Evolutionary conservation across 2,329 filamentous ascomycete species (phyloP).

Genomic region (Sporothrix curviconia): DNA sequence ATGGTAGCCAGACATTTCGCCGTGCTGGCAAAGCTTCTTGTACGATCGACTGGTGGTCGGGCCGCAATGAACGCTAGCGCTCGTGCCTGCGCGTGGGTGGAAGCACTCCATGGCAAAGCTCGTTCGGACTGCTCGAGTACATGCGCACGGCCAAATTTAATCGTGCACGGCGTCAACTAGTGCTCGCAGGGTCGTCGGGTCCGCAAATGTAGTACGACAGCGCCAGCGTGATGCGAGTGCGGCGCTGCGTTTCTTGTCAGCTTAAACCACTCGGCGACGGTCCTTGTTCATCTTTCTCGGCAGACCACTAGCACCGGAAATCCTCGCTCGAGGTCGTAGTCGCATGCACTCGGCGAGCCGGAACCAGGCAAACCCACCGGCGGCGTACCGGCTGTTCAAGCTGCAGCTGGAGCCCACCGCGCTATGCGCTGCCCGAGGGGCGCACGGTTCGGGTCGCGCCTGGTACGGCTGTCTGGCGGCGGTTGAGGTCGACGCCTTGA

Average conservation of each 20-base stretch:
- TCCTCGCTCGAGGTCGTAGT: conserved; percentile 82
- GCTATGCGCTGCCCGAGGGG: conserved; percentile 71
- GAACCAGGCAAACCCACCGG: conserved; percentile 87
- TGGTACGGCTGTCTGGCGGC: conserved; percentile 68
- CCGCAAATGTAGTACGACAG: conserved; percentile 49
- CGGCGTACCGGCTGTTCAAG: conserved; percentile 68
- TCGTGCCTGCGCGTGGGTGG: conserved; percentile 49
- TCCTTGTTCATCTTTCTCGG: conserved; percentile 87
- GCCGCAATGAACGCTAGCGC: conserved; percentile 49
- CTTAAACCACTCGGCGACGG: conserved; percentile 63
- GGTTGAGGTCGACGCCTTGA: conserved; percentile 62
- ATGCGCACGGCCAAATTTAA: conserved; percentile 54
- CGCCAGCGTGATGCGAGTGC: conserved; percentile 69
- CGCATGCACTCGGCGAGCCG: conserved; percentile 78
- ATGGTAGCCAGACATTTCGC: conserved; percentile 53
- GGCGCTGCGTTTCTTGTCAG: conserved; percentile 70
- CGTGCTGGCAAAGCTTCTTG: conserved; percentile 45
- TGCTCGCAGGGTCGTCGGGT: conserved; percentile 29
- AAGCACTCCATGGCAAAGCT: conserved; percentile 60
- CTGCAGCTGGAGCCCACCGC: conserved; percentile 74
- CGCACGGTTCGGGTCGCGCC: conserved; percentile 76
- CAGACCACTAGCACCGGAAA: conserved; percentile 81
- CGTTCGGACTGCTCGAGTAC: conserved; percentile 55
- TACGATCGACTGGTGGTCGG: conserved; percentile 43
- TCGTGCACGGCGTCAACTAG: conserved; percentile 51